Evolutionary conservation across 257 asterid species (phyloP), one percentile per base, ranked within the genome.

Genomic region (Solanum sparsipilum): DNA sequence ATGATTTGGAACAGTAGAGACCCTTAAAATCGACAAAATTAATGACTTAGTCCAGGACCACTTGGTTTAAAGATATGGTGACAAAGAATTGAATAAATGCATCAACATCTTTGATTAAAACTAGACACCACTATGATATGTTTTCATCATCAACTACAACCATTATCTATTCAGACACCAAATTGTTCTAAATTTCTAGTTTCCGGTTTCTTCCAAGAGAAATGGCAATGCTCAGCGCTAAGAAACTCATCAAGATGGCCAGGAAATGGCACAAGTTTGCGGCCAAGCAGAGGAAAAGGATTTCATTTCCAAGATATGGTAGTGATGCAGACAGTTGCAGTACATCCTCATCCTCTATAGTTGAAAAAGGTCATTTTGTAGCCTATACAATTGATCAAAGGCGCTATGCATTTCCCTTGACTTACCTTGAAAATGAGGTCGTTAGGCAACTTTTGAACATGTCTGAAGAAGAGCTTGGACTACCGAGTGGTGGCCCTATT

Each of bases 321-420:
- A n/a, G n/a, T n/a, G n/a, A n/a, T n/a, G n/a, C n/a, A n/a, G n/a
- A n/a, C n/a, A n/a, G n/a, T n/a, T n/a, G n/a, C n/a, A n/a, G n/a
- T n/a, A n/a, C n/a, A n/a, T n/a, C n/a, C n/a, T n/a, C n/a, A n/a
- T n/a, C n/a, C n/a, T n/a, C n/a, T n/a, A n/a, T n/a, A n/a, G n/a
- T n/a, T n/a, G n/a, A n/a, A n/a, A 20, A 56, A 8, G 23, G n/a
- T 5, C 5, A 41, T 41, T 41, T 41, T 48, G 6, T 5, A 48
- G 84, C 88, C 20, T 92, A 91, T 34, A 86, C 93, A 16, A 13
- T 10, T 34, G 93, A 92, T 68, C 41, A 89, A 75, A 52, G 38
- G 12, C 79, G 93, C 34, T 92, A 86, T 31, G 74, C 87, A 48
- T 48, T 90, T 78, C 93, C 92, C 0, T 73, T 92, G 4, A 34